Base-by-base conservation (phyloP, 371 early-diverging fungal genomes). In the Mucor racemosus region DNA sequence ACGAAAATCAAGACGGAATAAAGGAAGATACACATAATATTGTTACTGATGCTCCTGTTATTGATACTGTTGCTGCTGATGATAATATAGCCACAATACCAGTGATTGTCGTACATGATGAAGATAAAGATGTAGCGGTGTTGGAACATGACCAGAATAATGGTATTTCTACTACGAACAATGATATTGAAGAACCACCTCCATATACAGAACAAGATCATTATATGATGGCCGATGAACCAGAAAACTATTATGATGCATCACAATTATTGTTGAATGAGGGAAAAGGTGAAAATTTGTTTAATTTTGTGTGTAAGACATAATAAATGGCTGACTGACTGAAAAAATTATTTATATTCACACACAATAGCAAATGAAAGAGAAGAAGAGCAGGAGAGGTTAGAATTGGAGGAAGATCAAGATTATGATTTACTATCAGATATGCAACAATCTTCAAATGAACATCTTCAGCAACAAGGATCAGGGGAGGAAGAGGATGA, bases 401-500 rank as follows among this genome's bases (percentile, higher is more conserved):
- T 26, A 26, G 26, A 26, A 26, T 26, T 26, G 6, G 44, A 17
- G 7, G 44, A 17, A 17, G 44, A 44, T 44, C 44, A 44, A 17
- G 17, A 17, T 7, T 44, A 44, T 11, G 17, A 44, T 17, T n/a
- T 44, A 17, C 33, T 53, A 31, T 13, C 54, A 53, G 54, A 44
- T 11, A 21, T 53, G 33, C 54, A 53, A 21, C 42, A 44, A 9
- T 17, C 34, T 36, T 35, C 19, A 10, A 42, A 26, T 6, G 21
- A 40, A 4, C 35, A 58, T 6, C 4, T 38, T 1, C n/a, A 38
- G 38, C 58, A 38, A 36, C 58, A 56, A 56, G 55, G 35, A 35
- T 11, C 26, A 21, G 31, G 9, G 7, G 39, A 54, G 0, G 41
- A 54, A n/a, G 71, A 67, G 13, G 56, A 58, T 58, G 75, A 75